Conservation (phyloP, 306 rosid genomes). For the Hylodesmum podocarpum region DNA sequence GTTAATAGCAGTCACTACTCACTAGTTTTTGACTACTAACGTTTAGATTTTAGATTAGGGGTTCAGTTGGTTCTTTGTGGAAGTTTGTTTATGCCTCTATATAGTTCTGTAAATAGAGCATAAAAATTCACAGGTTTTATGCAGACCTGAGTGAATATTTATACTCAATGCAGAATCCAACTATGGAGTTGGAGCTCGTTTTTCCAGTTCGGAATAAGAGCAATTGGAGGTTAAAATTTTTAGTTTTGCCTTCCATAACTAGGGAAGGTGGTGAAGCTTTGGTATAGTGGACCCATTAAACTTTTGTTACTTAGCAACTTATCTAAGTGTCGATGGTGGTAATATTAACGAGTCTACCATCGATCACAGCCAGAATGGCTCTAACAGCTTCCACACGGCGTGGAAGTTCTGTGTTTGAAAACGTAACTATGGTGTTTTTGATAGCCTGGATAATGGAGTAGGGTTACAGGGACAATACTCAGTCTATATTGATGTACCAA, state of each 20-base stretch:
- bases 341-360: constrained; percentile 52
- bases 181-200: constrained; percentile 86
- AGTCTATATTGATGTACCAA: constrained; percentile 42
- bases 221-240: constrained; percentile 82
- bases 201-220: constrained; percentile 84
- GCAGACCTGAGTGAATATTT: constrained; percentile 70
- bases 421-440: constrained; percentile 35
- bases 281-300: constrained; percentile 50
- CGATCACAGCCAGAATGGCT: constrained; percentile 45
- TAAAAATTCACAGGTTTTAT: constrained; percentile 68
- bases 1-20: constrained; percentile 85
- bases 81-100: constrained; percentile 68
- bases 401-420: constrained; percentile 42
- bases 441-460: constrained; percentile 35
- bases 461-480: constrained; percentile 35
- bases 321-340: constrained; percentile 48
- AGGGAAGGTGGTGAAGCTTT: constrained; percentile 57
- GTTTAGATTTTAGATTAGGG: constrained; percentile 59
- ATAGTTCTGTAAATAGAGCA: constrained; percentile 94
- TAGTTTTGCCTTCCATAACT: constrained; percentile 73
- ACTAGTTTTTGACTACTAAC: constrained; percentile 67
- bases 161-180: constrained; percentile 92
- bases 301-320: constrained; percentile 46
- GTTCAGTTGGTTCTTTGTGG: constrained; percentile 48
- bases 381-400: constrained; percentile 45